A percentile compares a stretch with the other conserved stretches of the same genome.
These are phyloP conservation scores for Sugiyamaella novakii DNA, from an alignment of 1,139 yeast genomes.

Conservation along the genomic window DNA sequence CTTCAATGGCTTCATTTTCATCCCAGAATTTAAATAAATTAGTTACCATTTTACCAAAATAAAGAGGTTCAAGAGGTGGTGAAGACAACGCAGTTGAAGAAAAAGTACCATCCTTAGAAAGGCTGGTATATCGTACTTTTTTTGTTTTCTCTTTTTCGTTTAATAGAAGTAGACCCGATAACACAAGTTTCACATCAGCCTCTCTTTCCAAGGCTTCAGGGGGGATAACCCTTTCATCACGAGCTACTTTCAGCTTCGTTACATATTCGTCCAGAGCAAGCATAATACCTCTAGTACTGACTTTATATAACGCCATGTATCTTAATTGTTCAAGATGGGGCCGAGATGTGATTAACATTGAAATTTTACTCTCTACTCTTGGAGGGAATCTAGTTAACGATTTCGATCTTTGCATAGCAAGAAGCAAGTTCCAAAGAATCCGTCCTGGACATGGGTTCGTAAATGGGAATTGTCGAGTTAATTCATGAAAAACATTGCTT, in stretches of 20 bases:
- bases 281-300: constrained; percentile 22
- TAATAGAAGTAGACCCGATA: constrained; percentile 23
- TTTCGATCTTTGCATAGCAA: constrained; percentile 20
- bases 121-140: neutral
- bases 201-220: constrained; percentile 20
- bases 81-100: too few relatives aligned
- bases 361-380: constrained; percentile 19
- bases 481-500: constrained; percentile 10
- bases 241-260: constrained; percentile 8
- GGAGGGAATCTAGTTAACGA: constrained; percentile 13
- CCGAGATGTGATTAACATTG: constrained; percentile 19
- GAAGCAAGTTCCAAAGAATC: constrained; percentile 24
- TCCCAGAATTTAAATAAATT: constrained; percentile 24
- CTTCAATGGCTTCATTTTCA: constrained; percentile 20
- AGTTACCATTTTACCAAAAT: constrained; percentile 20
- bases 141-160: constrained; percentile 18
- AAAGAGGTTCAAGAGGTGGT: neutral
- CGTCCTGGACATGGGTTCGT: constrained; percentile 18
- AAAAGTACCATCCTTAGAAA: too few relatives aligned
- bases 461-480: constrained; percentile 10
- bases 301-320: constrained; percentile 26
- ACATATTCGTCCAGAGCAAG: constrained; percentile 15
- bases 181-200: constrained; percentile 24
- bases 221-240: neutral
- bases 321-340: constrained; percentile 28